A percentile compares a stretch with the other conserved stretches of the same genome.
phyloP scores from a whole-genome alignment of 768 basidiomycete genomes.

The Leccinum imitatum region DNA sequence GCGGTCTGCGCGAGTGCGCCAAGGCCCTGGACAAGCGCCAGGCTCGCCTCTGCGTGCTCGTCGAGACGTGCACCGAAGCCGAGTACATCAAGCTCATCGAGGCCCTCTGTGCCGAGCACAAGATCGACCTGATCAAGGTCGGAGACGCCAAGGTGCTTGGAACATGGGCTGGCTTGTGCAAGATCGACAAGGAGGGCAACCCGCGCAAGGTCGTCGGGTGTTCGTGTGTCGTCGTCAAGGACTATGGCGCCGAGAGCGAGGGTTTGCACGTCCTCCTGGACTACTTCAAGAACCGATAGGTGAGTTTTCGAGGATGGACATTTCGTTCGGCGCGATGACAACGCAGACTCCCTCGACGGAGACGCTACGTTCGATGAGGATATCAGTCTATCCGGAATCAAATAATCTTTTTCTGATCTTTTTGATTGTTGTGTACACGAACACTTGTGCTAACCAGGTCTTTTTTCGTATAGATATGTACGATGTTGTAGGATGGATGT shows the following conservation, averaged over 20 bases:
- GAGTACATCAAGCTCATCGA: constrained; percentile 99
- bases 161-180: constrained; percentile 98
- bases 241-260: constrained; percentile 94
- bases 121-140: constrained; percentile 99
- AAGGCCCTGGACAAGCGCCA: constrained; percentile 99
- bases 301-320: constrained; percentile 24
- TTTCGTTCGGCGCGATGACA: constrained; percentile 57
- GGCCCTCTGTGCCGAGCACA: constrained; percentile 98
- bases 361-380: constrained; percentile 62
- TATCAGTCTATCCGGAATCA: constrained; percentile 32
- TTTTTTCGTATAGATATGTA: constrained; percentile 9
- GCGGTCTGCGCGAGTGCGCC: constrained; percentile 95
- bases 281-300: constrained; percentile 91
- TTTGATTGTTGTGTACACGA: background rate
- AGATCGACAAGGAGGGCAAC: constrained; percentile 99
- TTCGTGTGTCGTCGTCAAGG: constrained; percentile 96
- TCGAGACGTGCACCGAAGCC: constrained; percentile 98
- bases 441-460: constrained; percentile 10
- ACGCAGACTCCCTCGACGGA: constrained; percentile 93
- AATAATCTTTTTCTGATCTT: constrained; percentile 56
- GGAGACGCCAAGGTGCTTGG: constrained; percentile 98
- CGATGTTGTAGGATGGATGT: constrained; percentile 15
- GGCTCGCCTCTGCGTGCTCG: constrained; percentile 97
- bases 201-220: constrained; percentile 93
- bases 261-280: constrained; percentile 91